These are phyloP conservation scores for Aulographum hederae DNA, from an alignment of 2,329 filamentous ascomycete genomes.

Conservation along the genomic window DNA sequence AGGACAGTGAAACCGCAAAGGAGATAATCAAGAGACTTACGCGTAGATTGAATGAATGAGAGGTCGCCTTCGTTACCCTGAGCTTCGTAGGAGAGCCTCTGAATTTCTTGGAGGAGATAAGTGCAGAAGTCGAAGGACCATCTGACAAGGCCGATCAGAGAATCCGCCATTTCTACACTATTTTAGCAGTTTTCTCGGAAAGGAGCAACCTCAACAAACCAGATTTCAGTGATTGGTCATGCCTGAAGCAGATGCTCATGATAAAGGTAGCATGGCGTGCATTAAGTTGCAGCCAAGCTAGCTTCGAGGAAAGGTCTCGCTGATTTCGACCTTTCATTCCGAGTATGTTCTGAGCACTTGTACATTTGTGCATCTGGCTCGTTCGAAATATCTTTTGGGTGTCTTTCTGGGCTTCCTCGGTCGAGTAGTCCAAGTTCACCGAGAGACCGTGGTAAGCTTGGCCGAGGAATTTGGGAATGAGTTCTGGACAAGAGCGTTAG, in stretches of 20 bases:
- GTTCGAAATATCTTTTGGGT: constrained; percentile 19
- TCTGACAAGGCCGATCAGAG: constrained; percentile 54
- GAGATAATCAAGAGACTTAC: too few species aligned
- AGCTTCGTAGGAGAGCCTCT: constrained; percentile 22
- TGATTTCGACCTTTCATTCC: constrained; percentile 33
- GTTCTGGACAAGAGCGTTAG: too few species aligned
- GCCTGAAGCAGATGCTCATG: constrained; percentile 43
- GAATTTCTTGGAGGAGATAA: constrained; percentile 36
- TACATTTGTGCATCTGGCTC: constrained; percentile 56
- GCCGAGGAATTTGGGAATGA: constrained; percentile 16
- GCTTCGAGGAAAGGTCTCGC: constrained; percentile 50
- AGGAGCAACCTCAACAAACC: constrained; percentile 4
- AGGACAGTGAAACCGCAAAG: constrained; percentile 4
- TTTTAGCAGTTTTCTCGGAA: constrained; percentile 3
- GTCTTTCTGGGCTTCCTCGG: constrained; percentile 48
- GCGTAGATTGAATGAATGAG: constrained; percentile 4
- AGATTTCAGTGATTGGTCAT: constrained; percentile 19
- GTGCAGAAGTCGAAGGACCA: constrained; percentile 56
- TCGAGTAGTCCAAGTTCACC: constrained; percentile 63
- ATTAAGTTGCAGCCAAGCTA: constrained; percentile 58
- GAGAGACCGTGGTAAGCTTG: constrained; percentile 53
- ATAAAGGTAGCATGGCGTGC: constrained; percentile 48
- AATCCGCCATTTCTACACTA: constrained; percentile 46
- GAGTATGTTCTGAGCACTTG: constrained; percentile 64
- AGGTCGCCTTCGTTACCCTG: constrained; percentile 4